These are phyloP conservation scores for Colletotrichum lentis DNA, from an alignment of 2,329 filamentous ascomycete genomes.

Conservation along the genomic window DNA sequence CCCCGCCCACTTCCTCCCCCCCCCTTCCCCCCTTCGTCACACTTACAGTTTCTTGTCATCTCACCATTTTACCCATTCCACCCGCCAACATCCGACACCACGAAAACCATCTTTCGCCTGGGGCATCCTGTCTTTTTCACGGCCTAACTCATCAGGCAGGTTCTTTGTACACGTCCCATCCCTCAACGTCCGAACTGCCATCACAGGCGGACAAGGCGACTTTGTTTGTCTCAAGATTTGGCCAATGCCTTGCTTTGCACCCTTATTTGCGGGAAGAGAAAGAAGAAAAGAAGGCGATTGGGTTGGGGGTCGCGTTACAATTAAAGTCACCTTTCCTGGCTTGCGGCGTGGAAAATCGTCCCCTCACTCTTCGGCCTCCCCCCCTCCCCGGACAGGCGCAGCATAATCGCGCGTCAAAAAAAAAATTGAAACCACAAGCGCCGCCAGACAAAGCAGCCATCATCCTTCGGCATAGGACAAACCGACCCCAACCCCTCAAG, in stretches of 20 bases:
- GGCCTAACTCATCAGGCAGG: slow-evolving; percentile 33
- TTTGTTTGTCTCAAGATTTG: neutral
- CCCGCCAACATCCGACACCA: slow-evolving; percentile 34
- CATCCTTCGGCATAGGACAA: slow-evolving; percentile 36
- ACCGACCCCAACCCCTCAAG: slow-evolving; percentile 3
- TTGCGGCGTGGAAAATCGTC: slow-evolving; percentile 20
- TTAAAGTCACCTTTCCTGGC: neutral
- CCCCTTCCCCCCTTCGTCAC: slow-evolving; percentile 13
- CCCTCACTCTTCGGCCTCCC: slow-evolving; percentile 37
- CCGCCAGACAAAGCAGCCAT: slow-evolving; percentile 41
- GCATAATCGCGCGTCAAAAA: slow-evolving; percentile 58
- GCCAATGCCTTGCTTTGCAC: neutral
- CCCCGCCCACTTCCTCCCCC: neutral
- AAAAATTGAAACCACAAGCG: slow-evolving; percentile 46
- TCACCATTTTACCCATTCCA: slow-evolving; percentile 35
- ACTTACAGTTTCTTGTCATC: slow-evolving; percentile 38
- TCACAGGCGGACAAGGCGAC: neutral
- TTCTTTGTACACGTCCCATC: neutral
- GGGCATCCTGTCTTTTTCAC: slow-evolving; percentile 1
- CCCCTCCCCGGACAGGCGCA: slow-evolving; percentile 51
- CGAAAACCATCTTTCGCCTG: slow-evolving; percentile 26
- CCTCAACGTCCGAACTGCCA: slow-evolving; percentile 2
- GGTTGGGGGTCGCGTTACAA: slow-evolving; percentile 28
- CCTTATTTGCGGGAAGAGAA: neutral
- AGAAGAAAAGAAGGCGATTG: neutral